Conservation (phyloP, 352 stramenopile genomes). For the Globisporangium yorkense region DNA sequence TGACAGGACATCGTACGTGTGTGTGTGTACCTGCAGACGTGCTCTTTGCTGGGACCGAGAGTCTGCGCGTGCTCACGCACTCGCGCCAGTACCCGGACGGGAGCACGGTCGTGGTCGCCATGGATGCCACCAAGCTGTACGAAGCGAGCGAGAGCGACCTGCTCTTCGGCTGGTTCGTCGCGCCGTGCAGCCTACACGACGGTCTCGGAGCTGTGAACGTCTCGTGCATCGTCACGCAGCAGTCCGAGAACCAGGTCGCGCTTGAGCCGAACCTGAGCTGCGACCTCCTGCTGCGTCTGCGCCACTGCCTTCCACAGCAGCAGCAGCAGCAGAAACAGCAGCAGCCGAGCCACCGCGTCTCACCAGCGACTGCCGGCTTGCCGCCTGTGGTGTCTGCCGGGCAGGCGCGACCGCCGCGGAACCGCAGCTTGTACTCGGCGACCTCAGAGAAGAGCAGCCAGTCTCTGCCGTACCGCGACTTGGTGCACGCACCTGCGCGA, state of each 20-base stretch:
- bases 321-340: constrained; percentile 1
- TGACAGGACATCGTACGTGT: background rate
- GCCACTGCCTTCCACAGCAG: constrained; percentile 15
- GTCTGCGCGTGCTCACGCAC: constrained; percentile 35
- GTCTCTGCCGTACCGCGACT: constrained; percentile 1
- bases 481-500: background rate
- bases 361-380: background rate
- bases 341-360: background rate
- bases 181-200: constrained; percentile 28
- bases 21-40: constrained; percentile 10
- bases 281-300: constrained; percentile 43
- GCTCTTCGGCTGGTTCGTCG: constrained; percentile 57
- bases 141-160: constrained; percentile 25
- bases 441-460: constrained; percentile 3
- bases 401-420: background rate
- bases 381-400: background rate
- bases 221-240: constrained; percentile 47
- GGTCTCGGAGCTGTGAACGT: constrained; percentile 33
- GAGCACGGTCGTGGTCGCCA: constrained; percentile 44
- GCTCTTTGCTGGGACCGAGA: constrained; percentile 4
- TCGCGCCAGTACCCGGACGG: constrained; percentile 55
- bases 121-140: constrained; percentile 17
- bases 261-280: constrained; percentile 33
- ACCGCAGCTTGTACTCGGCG: constrained; percentile 6
- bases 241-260: constrained; percentile 19